phyloP scores from a whole-genome alignment of 2,329 filamentous ascomycete species.

The Clarireedia monteithiana region DNA sequence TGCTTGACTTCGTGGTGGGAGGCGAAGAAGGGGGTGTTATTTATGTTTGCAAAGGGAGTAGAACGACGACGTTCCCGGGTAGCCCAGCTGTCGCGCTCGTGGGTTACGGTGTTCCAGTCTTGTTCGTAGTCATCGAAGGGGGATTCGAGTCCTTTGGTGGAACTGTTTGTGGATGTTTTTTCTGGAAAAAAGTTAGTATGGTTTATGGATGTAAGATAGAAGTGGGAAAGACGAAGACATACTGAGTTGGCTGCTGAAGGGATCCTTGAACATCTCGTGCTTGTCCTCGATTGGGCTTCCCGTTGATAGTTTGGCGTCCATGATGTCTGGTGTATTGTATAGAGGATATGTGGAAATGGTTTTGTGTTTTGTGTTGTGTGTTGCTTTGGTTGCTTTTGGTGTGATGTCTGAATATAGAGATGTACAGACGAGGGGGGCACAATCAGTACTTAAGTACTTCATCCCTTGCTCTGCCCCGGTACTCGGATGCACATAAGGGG shows the following conservation, averaged over 20 bases:
- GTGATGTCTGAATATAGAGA: neutral
- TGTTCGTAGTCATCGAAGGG: constrained; percentile 9
- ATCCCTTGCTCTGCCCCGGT: neutral
- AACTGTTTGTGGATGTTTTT: neutral
- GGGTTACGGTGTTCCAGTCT: constrained; percentile 3
- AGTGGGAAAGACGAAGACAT: neutral
- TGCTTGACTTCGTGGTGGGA: constrained; percentile 1
- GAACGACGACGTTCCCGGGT: constrained; percentile 1
- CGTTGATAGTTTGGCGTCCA: neutral
- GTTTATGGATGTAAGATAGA: neutral
- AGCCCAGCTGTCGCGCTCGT: constrained; percentile 1
- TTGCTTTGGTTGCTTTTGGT: neutral
- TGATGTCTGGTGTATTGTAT: neutral
- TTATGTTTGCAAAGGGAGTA: constrained; percentile 1
- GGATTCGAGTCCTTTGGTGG: neutral
- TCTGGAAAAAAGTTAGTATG: neutral
- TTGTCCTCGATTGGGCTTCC: neutral
- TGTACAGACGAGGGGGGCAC: neutral
- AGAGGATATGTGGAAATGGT: neutral
- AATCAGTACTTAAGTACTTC: neutral
- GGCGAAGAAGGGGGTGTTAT: constrained; percentile 3
- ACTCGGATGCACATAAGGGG: neutral
- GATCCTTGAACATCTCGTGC: neutral
- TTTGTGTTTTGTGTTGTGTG: neutral
- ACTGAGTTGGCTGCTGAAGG: neutral